Evolutionary conservation across 768 basidiomycete genomes (phyloP).

Genomic region (Psilocybe tampanensis): DNA sequence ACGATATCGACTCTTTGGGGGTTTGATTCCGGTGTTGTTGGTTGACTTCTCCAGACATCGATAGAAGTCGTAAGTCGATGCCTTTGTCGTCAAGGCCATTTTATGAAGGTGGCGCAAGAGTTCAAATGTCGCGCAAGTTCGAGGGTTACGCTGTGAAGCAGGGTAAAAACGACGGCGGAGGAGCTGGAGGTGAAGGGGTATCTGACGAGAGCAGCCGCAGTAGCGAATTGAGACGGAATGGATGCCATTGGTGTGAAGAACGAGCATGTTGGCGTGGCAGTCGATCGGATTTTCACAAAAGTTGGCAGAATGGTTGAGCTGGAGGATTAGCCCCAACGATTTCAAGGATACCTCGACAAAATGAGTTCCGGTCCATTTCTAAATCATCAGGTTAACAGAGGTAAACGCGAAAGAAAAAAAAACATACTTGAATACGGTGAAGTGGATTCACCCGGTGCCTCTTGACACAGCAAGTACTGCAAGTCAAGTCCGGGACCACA

Average conservation of each 20-base stretch:
- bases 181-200: slow-evolving; percentile 18
- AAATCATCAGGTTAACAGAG: neutral
- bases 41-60: slow-evolving; percentile 8
- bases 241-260: slow-evolving; percentile 16
- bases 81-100: slow-evolving; percentile 5
- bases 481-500: neutral
- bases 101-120: neutral
- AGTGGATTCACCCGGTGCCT: neutral
- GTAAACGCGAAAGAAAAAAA: neutral
- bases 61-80: slow-evolving; percentile 11
- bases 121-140: slow-evolving; percentile 10
- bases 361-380: neutral
- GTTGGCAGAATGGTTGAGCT: slow-evolving; percentile 1
- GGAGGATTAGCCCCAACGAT: neutral
- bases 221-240: slow-evolving; percentile 11
- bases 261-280: neutral
- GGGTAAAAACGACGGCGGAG: slow-evolving; percentile 8
- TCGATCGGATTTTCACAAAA: neutral
- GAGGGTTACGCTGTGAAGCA: neutral
- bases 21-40: slow-evolving; percentile 1
- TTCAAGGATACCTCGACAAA: neutral
- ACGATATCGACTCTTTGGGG: neutral
- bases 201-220: slow-evolving; percentile 9
- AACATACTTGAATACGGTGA: neutral
- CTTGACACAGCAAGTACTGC: neutral